A percentile compares a stretch with the other conserved stretches of the same genome.
Evolutionary conservation across 2,329 filamentous ascomycete species (phyloP).

Genomic region (Arthrobotrys musiformis): DNA sequence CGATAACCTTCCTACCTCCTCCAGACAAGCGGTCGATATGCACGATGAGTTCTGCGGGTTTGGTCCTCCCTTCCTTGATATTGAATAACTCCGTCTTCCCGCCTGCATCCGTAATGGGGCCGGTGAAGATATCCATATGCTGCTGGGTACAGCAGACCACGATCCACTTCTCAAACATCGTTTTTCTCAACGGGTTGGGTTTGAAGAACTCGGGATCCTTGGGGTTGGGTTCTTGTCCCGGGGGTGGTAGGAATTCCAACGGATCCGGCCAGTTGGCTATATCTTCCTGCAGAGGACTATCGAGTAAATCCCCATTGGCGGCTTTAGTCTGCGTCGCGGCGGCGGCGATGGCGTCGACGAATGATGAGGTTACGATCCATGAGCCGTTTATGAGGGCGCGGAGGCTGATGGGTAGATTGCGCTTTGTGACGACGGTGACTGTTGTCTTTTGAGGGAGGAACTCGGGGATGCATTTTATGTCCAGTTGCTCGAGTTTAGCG

Average conservation of each 20-base stretch:
- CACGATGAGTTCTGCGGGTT: constrained; percentile 76
- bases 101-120: constrained; percentile 78
- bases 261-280: constrained; percentile 84
- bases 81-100: constrained; percentile 81
- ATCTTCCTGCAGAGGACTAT: constrained; percentile 77
- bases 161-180: constrained; percentile 88
- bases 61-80: constrained; percentile 72
- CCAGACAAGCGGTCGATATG: constrained; percentile 30
- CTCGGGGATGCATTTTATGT: constrained; percentile 83
- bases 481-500: constrained; percentile 79
- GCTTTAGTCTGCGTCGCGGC: constrained; percentile 68
- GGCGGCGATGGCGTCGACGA: constrained; percentile 76
- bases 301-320: constrained; percentile 63
- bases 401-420: constrained; percentile 87
- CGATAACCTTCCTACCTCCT: constrained; percentile 17
- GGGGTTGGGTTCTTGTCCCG: constrained; percentile 78
- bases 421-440: constrained; percentile 86
- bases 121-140: constrained; percentile 75
- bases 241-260: constrained; percentile 75
- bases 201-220: constrained; percentile 76
- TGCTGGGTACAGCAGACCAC: constrained; percentile 83
- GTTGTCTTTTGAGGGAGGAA: constrained; percentile 79
- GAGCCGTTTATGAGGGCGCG: constrained; percentile 85
- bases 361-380: constrained; percentile 78
- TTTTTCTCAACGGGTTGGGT: constrained; percentile 73